Evolutionary conservation across 352 stramenopile species (phyloP), one percentile per base, ranked within the genome.

Genomic region (Aphanomyces cochlioides): DNA sequence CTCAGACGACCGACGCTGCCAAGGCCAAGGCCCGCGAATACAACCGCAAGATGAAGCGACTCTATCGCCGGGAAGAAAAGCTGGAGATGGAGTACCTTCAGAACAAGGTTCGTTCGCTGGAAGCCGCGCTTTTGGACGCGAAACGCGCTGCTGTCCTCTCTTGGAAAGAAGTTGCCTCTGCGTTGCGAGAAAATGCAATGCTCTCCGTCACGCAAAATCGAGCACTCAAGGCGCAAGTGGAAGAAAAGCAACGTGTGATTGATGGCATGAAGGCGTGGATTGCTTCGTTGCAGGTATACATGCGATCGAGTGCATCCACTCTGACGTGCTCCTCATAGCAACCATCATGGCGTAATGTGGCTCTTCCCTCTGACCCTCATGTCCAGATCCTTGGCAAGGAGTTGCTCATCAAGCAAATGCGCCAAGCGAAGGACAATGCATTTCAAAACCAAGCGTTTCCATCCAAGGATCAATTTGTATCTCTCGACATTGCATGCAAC

Each of bases 21-120:
- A 50, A 50, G 43, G 43, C 43, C 43, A 12, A n/a, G 10, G 43
- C 43, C 10, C 43, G 43, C 43, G 43, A 50, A n/a, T 50, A 50
- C 43, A 50, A 50, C 43, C 43, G 43, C 10, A 50, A 2, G 17
- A 50, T 50, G 43, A 50, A 50, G 43, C 43, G 17, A n/a, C 43
- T 50, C 43, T 50, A 50, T n/a, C 43, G 43, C 43, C 43, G 43
- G 10, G 43, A 50, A 50, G 43, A 50, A n/a, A 50, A 50, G 43
- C 10, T n/a, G 43, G 43, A 50, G 17, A n/a, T 50, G 10, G 43
- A 50, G 43, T 12, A 12, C 10, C 43, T 50, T 50, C 43, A 50
- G 10, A n/a, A 12, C 10, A 50, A 50, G 43, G 17, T 50, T 2
- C 43, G 43, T 2, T 12, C 43, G 43, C 2, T 50, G 10, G 43